phyloP scores from a whole-genome alignment of 805 yeast genomes.

The Ogataea populi-albae region DNA sequence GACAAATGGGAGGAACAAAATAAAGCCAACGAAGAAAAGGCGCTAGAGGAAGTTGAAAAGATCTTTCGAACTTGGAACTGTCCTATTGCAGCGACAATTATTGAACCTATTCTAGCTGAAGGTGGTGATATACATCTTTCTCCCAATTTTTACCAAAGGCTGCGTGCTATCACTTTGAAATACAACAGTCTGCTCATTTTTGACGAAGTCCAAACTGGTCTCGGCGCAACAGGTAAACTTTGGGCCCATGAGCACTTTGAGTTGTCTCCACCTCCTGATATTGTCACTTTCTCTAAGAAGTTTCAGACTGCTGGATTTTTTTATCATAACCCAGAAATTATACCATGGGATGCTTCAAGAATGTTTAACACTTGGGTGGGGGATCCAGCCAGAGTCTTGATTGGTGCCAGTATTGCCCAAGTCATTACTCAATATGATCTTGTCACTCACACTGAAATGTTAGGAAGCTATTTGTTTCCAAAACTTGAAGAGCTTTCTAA shows the following conservation, averaged over 20 bases:
- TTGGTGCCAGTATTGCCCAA: constrained; percentile 68
- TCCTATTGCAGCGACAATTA: constrained; percentile 84
- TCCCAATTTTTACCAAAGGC: constrained; percentile 72
- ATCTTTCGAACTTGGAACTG: constrained; percentile 61
- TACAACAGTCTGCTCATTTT: constrained; percentile 70
- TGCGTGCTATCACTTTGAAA: constrained; percentile 70
- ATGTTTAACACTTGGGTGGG: constrained; percentile 96
- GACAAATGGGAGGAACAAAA: constrained; percentile 83
- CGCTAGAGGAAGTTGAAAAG: constrained; percentile 72
- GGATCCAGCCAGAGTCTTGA: constrained; percentile 76
- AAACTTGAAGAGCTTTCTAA: constrained; percentile 51
- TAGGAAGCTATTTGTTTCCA: constrained; percentile 64
- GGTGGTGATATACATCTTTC: constrained; percentile 92
- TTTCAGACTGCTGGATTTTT: constrained; percentile 87
- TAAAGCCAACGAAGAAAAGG: constrained; percentile 73
- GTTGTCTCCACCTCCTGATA: constrained; percentile 71
- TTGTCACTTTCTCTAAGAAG: constrained; percentile 84
- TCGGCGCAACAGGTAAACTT: constrained; percentile 80
- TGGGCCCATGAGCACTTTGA: constrained; percentile 90
- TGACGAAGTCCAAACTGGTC: constrained; percentile 89
- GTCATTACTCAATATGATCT: constrained; percentile 63
- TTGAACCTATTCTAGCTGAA: constrained; percentile 90
- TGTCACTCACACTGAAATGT: constrained; percentile 50
- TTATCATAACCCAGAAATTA: constrained; percentile 68
- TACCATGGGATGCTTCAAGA: constrained; percentile 75